Base-by-base conservation (phyloP, 768 basidiomycete species). In the Artomyces pyxidatus region DNA sequence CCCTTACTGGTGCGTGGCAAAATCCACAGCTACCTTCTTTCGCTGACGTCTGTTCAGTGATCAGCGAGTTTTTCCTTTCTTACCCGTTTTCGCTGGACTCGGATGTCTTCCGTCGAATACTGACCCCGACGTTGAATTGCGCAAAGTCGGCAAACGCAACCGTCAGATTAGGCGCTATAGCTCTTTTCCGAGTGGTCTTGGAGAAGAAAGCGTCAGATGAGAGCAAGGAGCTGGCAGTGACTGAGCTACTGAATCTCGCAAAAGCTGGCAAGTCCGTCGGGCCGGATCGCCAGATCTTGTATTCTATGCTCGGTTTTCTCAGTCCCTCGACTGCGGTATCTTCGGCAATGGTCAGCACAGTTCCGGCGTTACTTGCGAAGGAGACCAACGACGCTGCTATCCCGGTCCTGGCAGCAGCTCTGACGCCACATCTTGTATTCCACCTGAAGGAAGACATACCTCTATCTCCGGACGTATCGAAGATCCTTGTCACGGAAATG, bases 191-290 rank as follows among this genome's bases (percentile, higher is more conserved):
- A 16, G 62, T 67, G 43, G 57, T 85, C 37, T 55, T 67, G 8
- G 55, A 61, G 12, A 63, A 66, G 25, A 62, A 67, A 9, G 58
- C 64, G 3, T 59, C 68, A 7, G 53, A 70, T 11, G 67, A 68
- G 4, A 69, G 75, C 21, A 58, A 71, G 9, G 68, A 71, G 6
- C 52, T 70, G 1, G 73, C 80, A 10, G 73, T 82, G 2, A 70
- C 70, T 8, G 90, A 95, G 53, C 64, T 92, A 4, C 68, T 92
- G 9, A 68, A 70, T n/a, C 72, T 91, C 0, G 87, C 91, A 1
- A 83, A 85, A 57, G 65, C 82, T 0, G 87, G 90, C 19, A 99
- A 96, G 71, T 88, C 92, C 0, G 69, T 83, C 1, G 90, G 91
- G 1, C 76, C 87, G 2, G 95, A 95, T 48, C 92, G 98, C 62